Evolutionary conservation across 108 stramenopile species (phyloP), one percentile per base, ranked within the genome.

Genomic region (Conticribra weissflogii): DNA sequence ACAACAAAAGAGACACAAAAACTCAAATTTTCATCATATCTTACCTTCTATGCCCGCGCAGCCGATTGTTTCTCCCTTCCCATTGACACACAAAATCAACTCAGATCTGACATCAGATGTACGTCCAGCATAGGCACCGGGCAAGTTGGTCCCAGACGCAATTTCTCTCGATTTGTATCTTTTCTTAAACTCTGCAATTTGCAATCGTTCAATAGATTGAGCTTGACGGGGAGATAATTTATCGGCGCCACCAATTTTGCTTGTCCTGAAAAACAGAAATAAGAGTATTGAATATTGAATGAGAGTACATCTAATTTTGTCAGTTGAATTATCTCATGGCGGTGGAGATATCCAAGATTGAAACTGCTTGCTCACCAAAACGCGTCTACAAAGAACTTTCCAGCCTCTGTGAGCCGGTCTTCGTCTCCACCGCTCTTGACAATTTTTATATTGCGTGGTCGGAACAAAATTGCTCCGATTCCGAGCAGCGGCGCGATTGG

Each of bases 321-420:
- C 34, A 1, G 28, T 30, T 31, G 3, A 63, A n/a, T 51, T 14
- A 50, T 27, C 29, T 4, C 25, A 41, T 41, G 34, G 41, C 3
- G 41, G 61, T 59, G 27, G n/a, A 12, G 17, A 51, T 19, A 16
- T 18, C 12, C 12, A 31, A 44, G 29, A 28, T 45, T 3, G 19
- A 44, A n/a, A 33, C 44, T 29, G 29, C 21, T 24, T 19, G 29
- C 65, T 46, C 14, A 62, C 90, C 92, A 93, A 33, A 93, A 93
- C 17, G 88, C 86, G 64, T 89, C 92, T 0, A 88, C 86, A 66
- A 93, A 93, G 59, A 93, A 90, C 53, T 82, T 78, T 1, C 79
- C 86, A 0, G 88, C 86, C 47, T 86, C 68, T 3, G 67, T 50
- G 31, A 89, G 54, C 16, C 59, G 30, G 12, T 78, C 68, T 16